phyloP scores from a whole-genome alignment of 805 yeast species.

The Isabelozyma gotoi region DNA sequence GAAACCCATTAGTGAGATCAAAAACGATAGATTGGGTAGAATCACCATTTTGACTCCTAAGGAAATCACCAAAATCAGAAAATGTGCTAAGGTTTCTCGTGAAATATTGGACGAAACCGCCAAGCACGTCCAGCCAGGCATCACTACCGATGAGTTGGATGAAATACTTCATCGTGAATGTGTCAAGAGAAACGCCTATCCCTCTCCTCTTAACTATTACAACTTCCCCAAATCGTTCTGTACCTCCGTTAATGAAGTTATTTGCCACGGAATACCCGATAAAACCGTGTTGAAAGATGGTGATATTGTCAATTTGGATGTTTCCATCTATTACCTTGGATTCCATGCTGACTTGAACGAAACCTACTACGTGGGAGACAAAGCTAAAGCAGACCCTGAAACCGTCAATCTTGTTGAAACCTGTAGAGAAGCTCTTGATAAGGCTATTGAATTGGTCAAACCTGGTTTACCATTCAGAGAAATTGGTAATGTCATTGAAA shows the following conservation, averaged over 20 bases:
- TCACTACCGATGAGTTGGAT: constrained; percentile 92
- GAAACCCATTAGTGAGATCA: constrained; percentile 73
- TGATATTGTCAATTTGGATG: constrained; percentile 90
- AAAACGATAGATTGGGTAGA: constrained; percentile 64
- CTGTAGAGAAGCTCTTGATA: constrained; percentile 81
- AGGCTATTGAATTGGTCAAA: constrained; percentile 80
- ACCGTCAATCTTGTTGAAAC: constrained; percentile 85
- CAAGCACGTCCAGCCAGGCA: constrained; percentile 77
- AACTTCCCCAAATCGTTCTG: constrained; percentile 91
- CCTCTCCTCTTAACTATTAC: constrained; percentile 92
- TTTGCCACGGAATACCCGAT: constrained; percentile 98
- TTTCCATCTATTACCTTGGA: constrained; percentile 81
- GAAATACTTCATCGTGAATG: constrained; percentile 84
- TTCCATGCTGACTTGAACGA: constrained; percentile 94
- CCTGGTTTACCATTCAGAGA: constrained; percentile 90
- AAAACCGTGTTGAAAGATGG: constrained; percentile 85
- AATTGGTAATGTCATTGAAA: constrained; percentile 84
- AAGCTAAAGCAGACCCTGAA: constrained; percentile 75
- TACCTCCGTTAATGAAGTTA: constrained; percentile 90
- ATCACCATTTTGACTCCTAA: constrained; percentile 65
- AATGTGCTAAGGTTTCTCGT: constrained; percentile 74
- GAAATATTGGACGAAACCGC: constrained; percentile 91
- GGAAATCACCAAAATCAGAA: constrained; percentile 71
- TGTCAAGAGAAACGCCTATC: constrained; percentile 84
- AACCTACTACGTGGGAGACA: constrained; percentile 94